These are phyloP conservation scores for Ophiostoma ulmi DNA, from an alignment of 2,329 filamentous ascomycete species.

Conservation along the genomic window DNA sequence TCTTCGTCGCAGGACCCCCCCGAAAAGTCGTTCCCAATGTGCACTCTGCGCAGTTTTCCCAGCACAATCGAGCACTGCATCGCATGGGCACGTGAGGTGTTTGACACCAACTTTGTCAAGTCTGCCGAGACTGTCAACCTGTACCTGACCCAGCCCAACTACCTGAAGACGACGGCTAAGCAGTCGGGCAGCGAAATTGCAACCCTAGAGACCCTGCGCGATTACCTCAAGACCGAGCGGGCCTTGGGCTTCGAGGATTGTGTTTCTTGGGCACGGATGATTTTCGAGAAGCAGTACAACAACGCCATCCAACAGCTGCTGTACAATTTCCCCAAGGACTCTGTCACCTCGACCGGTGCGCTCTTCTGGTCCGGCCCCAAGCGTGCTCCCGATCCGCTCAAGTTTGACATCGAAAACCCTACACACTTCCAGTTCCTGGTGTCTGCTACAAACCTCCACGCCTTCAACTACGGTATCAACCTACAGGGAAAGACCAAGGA, in stretches of 20 bases:
- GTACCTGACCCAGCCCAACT: conserved; percentile 87
- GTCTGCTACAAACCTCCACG: conserved; percentile 84
- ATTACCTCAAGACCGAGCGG: conserved; percentile 87
- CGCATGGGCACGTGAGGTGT: conserved; percentile 93
- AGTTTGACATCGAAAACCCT: conserved; percentile 77
- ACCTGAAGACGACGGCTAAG: conserved; percentile 79
- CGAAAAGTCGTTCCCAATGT: conserved; percentile 99
- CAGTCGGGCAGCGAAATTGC: conserved; percentile 93
- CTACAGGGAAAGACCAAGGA: conserved; percentile 65
- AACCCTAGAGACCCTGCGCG: conserved; percentile 81
- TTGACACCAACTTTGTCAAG: conserved; percentile 89
- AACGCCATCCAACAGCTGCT: conserved; percentile 93
- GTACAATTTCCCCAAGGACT: conserved; percentile 96
- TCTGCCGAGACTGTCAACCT: conserved; percentile 91
- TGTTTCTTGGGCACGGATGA: conserved; percentile 85
- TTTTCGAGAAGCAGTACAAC: conserved; percentile 96
- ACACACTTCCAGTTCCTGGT: conserved; percentile 87
- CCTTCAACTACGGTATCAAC: conserved; percentile 97
- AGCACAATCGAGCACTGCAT: conserved; percentile 99
- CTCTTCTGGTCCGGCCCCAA: conserved; percentile 98
- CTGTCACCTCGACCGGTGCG: conserved; percentile 77
- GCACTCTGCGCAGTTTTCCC: conserved; percentile 92
- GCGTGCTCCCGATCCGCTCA: conserved; percentile 85
- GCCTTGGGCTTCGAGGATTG: conserved; percentile 92
- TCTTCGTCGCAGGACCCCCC: conserved; percentile 92